Base-by-base conservation (phyloP, 495 filamentous ascomycete genomes). In the Aspergillus egyptiacus region DNA sequence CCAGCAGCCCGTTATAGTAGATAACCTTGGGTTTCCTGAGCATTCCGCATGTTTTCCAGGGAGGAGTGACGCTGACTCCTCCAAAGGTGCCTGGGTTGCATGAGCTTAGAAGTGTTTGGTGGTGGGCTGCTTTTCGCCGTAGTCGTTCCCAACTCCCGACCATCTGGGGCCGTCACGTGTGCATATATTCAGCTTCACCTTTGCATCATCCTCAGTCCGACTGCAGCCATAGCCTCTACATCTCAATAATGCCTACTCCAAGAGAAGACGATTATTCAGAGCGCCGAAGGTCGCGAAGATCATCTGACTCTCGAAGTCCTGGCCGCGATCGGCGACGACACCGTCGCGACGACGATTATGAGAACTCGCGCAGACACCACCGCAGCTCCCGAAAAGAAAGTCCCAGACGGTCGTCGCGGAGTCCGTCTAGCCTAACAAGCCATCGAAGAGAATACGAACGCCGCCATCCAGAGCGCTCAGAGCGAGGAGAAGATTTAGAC, bases 21-120 rank as follows among this genome's bases (percentile, higher is more conserved):
- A 65, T 46, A 42, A 55, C 13, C 20, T 46, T 58, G 34, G 56
- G 27, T 50, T 60, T 68, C 64, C 61, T 69, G 44, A 65, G 56
- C 71, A 74, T 74, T 55, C 65, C 57, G 54, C 71, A 74, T 74
- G 51, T 39, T 59, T 65, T 63, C 52, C 31, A 34, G 39, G 54
- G 59, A 58, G 59, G 54, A 50, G 51, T 45, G 24, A 11, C 15
- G 11, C 3, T 3, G 36, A 36, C 45, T 40, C 32, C 56, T 35
- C 37, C 34, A 13, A 13, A 3, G 9, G 19, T 24, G 32, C 25
- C 34, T 51, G 27, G 14, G 8, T 44, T 31, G 23, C 13, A 44
- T 51, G 37, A 9, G 9, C 1, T 13, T 20, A 5, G 14, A n/a
- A 14, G 24, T 30, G 14, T 23, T 17, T 15, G 19, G n/a, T 31